Conservation (phyloP, 2,329 filamentous ascomycete species). For the Aspergillus cejpii region DNA sequence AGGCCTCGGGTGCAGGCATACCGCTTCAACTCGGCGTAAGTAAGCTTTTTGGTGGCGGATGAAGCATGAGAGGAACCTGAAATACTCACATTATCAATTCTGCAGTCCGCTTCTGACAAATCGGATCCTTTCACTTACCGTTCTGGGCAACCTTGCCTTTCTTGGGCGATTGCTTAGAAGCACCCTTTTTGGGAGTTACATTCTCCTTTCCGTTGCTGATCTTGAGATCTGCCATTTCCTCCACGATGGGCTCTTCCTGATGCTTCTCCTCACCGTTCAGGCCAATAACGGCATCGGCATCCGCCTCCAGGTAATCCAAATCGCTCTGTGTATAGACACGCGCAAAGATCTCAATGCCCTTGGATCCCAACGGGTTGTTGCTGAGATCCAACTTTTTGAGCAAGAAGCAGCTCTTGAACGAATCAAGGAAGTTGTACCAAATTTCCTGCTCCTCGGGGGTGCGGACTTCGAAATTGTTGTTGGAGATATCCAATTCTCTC, state of each 20-base stretch:
- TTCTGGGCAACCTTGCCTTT: slow-evolving; percentile 14
- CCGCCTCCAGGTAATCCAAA: slow-evolving; percentile 27
- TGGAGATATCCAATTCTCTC: slow-evolving; percentile 43
- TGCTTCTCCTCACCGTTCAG: neutral
- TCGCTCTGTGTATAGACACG: slow-evolving; percentile 39
- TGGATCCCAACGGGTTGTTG: slow-evolving; percentile 38
- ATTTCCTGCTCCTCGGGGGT: slow-evolving; percentile 32
- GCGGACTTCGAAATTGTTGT: slow-evolving; percentile 40
- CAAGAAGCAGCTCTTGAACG: slow-evolving; percentile 40
- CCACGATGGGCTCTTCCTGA: slow-evolving; percentile 1
- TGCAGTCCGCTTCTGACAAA: neutral
- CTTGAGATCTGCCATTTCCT: slow-evolving; percentile 7
- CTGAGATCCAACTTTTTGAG: slow-evolving; percentile 44
- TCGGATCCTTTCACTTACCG: slow-evolving; percentile 6
- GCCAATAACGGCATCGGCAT: slow-evolving; percentile 19
- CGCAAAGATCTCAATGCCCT: slow-evolving; percentile 43
- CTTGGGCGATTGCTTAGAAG: slow-evolving; percentile 14
- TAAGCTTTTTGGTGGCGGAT: slow-evolving; percentile 1
- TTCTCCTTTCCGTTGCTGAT: slow-evolving; percentile 16
- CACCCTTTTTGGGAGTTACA: slow-evolving; percentile 1
- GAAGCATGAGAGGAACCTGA: slow-evolving; percentile 10
- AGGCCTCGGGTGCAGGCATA: slow-evolving; percentile 31
- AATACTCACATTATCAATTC: slow-evolving; percentile 3
- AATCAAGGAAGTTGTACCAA: slow-evolving; percentile 42
- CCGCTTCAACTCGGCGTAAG: slow-evolving; percentile 16